These are phyloP conservation scores for Ophiosphaerella herpotricha DNA, from an alignment of 2,329 filamentous ascomycete genomes.

Conservation along the genomic window DNA sequence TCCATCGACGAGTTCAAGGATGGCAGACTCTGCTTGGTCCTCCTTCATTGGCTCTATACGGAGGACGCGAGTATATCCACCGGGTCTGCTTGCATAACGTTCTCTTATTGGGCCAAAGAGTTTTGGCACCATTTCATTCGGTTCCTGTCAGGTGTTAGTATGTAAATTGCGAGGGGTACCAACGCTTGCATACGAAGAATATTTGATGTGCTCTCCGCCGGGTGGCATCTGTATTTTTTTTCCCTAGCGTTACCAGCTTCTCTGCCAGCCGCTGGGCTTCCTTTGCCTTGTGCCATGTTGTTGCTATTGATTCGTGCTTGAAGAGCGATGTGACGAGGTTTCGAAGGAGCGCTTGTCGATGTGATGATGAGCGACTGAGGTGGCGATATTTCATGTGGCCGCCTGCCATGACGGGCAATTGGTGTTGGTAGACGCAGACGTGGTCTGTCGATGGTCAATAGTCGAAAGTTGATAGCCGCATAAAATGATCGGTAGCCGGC, in stretches of 20 bases:
- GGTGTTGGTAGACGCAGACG: background rate
- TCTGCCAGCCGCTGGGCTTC: constrained; percentile 93
- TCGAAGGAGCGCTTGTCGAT: constrained; percentile 88
- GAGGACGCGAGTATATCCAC: constrained; percentile 93
- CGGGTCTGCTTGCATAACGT: constrained; percentile 78
- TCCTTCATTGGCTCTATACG: constrained; percentile 86
- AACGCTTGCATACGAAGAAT: constrained; percentile 75
- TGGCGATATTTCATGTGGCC: constrained; percentile 87
- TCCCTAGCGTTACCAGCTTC: constrained; percentile 90
- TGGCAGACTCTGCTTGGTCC: constrained; percentile 87
- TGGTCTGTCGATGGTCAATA: constrained; percentile 7
- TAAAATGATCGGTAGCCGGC: constrained; percentile 34
- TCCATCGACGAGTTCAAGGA: constrained; percentile 93
- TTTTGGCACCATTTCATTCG: constrained; percentile 75
- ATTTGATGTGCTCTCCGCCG: constrained; percentile 75
- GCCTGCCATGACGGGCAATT: constrained; percentile 70
- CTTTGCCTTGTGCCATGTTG: constrained; percentile 96
- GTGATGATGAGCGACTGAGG: constrained; percentile 81
- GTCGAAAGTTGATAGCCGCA: background rate
- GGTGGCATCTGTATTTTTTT: constrained; percentile 86
- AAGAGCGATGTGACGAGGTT: constrained; percentile 96
- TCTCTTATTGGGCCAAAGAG: constrained; percentile 81
- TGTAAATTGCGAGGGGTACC: constrained; percentile 7
- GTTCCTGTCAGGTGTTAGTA: constrained; percentile 58
- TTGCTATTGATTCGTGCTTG: constrained; percentile 89